Evolutionary conservation across 768 basidiomycete genomes (phyloP), one percentile per base, ranked within the genome.

Genomic region (Infundibulicybe gibba): DNA sequence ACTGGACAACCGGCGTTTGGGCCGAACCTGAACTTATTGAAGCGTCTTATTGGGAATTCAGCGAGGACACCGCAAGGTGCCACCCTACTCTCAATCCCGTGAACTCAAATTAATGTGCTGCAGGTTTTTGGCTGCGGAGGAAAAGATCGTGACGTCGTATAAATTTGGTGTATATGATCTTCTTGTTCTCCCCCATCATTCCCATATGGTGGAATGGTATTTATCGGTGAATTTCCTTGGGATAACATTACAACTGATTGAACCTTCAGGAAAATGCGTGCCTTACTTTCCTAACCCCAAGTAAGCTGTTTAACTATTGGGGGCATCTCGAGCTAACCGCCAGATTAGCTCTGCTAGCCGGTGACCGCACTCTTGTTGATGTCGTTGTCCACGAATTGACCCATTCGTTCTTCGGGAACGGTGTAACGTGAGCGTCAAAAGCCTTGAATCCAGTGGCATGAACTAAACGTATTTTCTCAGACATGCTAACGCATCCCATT

Each of bases 371-470:
- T 4, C 71, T 93, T 9, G 91, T 92, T 6, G 90, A 94, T 59
- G 90, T 95, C 11, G 84, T 93, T 11, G 88, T 92, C 0, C 89
- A 95, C 67, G 92, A 93, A 60, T 67, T 87, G 21, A 83, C 84
- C 0, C 89, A 97, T 60, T 89, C 87, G 2, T 97, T 86, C 83
- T 94, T 92, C 50, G 92, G 92, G n/a, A 94, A 94, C 60, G 87
- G 89, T 17, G 80, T 92, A 47, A 90, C 88, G 87, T 70, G 49
- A 34, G 67, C 61, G 20, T 19, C 37, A n/a, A 25, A 37, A 40
- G 19, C 43, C 50, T 31, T 31, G 14, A 32, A 17, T 17, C n/a
- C 33, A 42, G 13, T 48, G 25, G 17, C 20, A 2, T 50, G 15
- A 48, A 15, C 31, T 41, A 31, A n/a, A 19, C 32, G 11, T 16